phyloP scores from a whole-genome alignment of 345 rosid genomes.

The Populus tremula region DNA sequence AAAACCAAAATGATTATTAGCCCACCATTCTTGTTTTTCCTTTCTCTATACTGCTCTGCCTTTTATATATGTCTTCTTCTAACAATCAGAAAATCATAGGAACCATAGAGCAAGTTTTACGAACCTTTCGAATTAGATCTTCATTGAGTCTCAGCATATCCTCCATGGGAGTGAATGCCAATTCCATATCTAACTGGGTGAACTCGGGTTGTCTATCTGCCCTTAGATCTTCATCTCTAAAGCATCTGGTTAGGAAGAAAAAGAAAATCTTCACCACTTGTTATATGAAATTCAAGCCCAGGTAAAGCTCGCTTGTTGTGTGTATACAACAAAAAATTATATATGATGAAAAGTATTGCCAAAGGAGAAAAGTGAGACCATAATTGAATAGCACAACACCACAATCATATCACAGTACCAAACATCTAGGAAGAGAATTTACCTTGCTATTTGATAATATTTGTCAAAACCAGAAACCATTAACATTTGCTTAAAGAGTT shows the following conservation, averaged over 20 bases:
- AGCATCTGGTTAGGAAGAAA: constrained; percentile 57
- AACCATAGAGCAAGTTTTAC: not conserved
- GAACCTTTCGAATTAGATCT: constrained; percentile 83
- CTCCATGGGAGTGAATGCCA: constrained; percentile 86
- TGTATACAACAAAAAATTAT: not conserved
- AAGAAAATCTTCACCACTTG: not conserved
- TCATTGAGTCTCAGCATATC: constrained; percentile 91
- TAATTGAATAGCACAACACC: not conserved
- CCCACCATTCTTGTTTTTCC: not conserved
- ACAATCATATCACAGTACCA: constrained; percentile 1
- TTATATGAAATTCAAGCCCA: not conserved
- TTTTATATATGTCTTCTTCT: not conserved
- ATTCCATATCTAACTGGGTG: constrained; percentile 96
- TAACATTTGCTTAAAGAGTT: constrained; percentile 91
- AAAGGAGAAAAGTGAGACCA: constrained; percentile 1
- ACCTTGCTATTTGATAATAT: constrained; percentile 97
- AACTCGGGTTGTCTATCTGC: constrained; percentile 99
- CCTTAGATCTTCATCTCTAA: constrained; percentile 97
- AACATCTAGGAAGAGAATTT: constrained; percentile 21
- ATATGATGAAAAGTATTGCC: not conserved
- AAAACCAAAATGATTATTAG: not conserved
- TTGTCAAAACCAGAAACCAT: constrained; percentile 98
- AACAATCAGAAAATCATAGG: not conserved
- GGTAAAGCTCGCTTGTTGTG: not conserved
- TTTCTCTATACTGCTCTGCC: not conserved